Evolutionary conservation across 352 stramenopile genomes (phyloP).

Genomic region (Pythium diclinum): DNA sequence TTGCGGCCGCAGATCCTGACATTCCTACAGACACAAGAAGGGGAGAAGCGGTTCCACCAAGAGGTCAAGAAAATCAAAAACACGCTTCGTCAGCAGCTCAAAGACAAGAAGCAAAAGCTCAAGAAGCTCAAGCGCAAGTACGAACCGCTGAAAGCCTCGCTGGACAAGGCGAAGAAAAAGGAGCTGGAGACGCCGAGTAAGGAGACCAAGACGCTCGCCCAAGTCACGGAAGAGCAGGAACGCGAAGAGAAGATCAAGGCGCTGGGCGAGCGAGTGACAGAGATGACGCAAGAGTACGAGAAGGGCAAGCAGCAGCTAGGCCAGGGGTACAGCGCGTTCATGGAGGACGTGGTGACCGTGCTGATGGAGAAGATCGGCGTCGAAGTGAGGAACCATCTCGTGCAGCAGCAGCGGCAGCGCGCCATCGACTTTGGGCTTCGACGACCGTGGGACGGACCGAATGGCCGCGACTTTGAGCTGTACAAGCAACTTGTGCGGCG

Average conservation of each 20-base stretch:
- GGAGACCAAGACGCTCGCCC: slow-evolving; percentile 27
- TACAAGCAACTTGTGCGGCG: slow-evolving; percentile 54
- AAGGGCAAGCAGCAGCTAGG: slow-evolving; percentile 40
- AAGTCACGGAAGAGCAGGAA: slow-evolving; percentile 39
- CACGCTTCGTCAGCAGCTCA: slow-evolving; percentile 37
- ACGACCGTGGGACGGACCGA: slow-evolving; percentile 62
- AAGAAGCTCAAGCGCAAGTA: slow-evolving; percentile 35
- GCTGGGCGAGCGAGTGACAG: slow-evolving; percentile 38
- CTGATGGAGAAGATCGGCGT: slow-evolving; percentile 50
- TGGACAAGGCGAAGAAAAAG: slow-evolving; percentile 25
- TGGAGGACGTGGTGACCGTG: slow-evolving; percentile 53
- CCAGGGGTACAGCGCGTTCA: slow-evolving; percentile 52
- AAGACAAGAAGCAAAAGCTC: slow-evolving; percentile 32
- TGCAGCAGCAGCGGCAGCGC: slow-evolving; percentile 59
- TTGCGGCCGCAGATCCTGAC: slow-evolving; percentile 54
- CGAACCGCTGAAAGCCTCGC: slow-evolving; percentile 23
- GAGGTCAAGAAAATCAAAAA: slow-evolving; percentile 53
- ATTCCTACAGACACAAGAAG: slow-evolving; percentile 54
- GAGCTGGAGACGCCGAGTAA: slow-evolving; percentile 6
- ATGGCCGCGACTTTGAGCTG: slow-evolving; percentile 52
- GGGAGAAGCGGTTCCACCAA: slow-evolving; percentile 60
- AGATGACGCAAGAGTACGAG: slow-evolving; percentile 43
- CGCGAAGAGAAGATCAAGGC: slow-evolving; percentile 35
- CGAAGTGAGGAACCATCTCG: slow-evolving; percentile 48
- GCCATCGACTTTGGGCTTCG: slow-evolving; percentile 55